A percentile compares a stretch with the other conserved stretches of the same genome.
phyloP scores from a whole-genome alignment of 1,139 yeast genomes.

The Magnusiomyces magnusii region DNA sequence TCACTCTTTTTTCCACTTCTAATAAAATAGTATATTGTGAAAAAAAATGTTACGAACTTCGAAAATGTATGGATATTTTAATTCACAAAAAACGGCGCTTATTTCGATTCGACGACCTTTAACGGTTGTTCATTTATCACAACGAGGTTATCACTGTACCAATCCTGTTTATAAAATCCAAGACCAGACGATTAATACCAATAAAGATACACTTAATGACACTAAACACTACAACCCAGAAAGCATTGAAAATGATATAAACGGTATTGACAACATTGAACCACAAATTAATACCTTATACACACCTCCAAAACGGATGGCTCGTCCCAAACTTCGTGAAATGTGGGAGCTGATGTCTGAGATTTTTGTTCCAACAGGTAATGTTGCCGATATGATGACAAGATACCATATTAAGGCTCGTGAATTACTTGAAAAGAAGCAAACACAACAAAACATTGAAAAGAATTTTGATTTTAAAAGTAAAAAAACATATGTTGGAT shows the following conservation, averaged over 20 bases:
- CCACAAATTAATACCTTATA: neutral
- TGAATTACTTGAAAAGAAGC: neutral
- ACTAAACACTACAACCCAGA: neutral
- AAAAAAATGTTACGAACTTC: neutral
- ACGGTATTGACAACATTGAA: neutral
- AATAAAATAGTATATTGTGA: too few species aligned
- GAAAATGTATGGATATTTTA: neutral
- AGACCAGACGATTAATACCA: neutral
- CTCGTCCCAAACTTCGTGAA: conserved; percentile 36
- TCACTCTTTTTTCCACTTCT: too few species aligned
- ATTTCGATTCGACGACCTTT: neutral
- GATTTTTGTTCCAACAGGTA: conserved; percentile 4
- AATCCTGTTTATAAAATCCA: neutral
- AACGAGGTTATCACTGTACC: neutral
- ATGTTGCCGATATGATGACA: conserved; percentile 3
- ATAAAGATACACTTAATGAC: neutral
- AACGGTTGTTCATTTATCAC: neutral
- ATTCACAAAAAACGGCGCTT: neutral
- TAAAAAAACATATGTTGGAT: neutral
- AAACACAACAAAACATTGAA: neutral
- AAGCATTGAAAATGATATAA: neutral
- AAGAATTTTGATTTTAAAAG: neutral
- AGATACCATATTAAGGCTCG: conserved; percentile 5
- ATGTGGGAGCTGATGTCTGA: conserved; percentile 16
- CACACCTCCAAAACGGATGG: neutral